Conservation (phyloP, 225 moss, liverwort and hornwort genomes). For the Neckera pumila region DNA sequence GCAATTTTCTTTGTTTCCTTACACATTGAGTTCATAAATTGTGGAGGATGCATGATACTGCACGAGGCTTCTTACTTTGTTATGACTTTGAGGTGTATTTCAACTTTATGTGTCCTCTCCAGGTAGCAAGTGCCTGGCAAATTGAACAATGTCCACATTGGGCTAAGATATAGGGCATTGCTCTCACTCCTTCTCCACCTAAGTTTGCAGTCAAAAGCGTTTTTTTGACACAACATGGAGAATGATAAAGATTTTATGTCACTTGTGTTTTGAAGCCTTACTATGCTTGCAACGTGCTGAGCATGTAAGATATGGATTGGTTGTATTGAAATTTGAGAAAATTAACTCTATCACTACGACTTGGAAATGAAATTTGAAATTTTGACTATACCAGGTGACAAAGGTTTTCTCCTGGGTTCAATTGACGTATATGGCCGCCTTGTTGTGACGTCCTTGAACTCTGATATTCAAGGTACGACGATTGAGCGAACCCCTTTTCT, state of each 20-base stretch:
- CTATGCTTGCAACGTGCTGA: neutral
- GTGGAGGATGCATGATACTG: neutral
- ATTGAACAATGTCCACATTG: constrained; percentile 75
- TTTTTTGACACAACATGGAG: neutral
- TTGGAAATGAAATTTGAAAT: neutral
- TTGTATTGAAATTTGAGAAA: neutral
- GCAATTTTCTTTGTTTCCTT: neutral
- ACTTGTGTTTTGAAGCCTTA: neutral
- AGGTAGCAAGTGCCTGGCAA: constrained; percentile 46
- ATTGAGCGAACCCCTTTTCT: neutral
- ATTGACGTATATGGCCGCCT: constrained; percentile 72
- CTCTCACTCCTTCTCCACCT: constrained; percentile 51
- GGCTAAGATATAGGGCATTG: constrained; percentile 75
- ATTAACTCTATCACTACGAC: no score
- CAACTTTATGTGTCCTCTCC: neutral
- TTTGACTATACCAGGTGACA: constrained; percentile 39
- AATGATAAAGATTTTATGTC: neutral
- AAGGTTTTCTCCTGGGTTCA: constrained; percentile 55
- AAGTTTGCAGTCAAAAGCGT: constrained; percentile 3
- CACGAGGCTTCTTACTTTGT: neutral
- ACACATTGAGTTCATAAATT: neutral
- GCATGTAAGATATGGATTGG: neutral
- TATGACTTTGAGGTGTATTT: neutral
- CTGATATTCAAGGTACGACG: constrained; percentile 41
- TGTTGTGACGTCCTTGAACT: constrained; percentile 47